Evolutionary conservation across 208 protist genomes (phyloP).

Genomic region (Borovskyia barvae): DNA sequence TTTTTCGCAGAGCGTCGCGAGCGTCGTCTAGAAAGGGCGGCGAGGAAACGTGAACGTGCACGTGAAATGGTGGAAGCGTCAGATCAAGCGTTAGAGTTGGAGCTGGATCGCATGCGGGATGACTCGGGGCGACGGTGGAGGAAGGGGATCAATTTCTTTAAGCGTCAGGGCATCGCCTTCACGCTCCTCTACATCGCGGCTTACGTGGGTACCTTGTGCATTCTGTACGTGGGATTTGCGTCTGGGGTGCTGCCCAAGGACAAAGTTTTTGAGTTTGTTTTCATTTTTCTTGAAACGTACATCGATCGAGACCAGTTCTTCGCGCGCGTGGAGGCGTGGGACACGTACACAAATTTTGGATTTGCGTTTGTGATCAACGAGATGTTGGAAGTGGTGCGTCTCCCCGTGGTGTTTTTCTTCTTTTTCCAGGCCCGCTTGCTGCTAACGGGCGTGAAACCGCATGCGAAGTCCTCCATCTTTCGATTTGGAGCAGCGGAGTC

Average conservation of each 20-base stretch:
- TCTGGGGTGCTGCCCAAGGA: conserved; percentile 70
- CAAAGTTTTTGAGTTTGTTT: conserved; percentile 70
- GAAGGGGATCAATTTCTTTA: conserved; percentile 79
- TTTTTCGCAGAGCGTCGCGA: conserved; percentile 36
- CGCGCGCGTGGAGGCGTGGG: conserved; percentile 71
- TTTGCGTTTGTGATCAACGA: conserved; percentile 91
- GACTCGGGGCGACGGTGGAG: conserved; percentile 45
- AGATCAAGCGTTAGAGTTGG: conserved; percentile 57
- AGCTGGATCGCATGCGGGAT: conserved; percentile 75
- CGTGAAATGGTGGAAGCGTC: conserved; percentile 43
- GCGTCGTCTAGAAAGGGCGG: conserved; percentile 10
- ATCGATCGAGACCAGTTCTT: conserved; percentile 78
- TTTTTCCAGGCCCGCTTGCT: conserved; percentile 68
- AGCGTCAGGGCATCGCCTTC: conserved; percentile 77
- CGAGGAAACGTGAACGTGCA: conserved; percentile 12
- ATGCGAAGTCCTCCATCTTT: conserved; percentile 71
- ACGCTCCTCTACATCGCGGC: conserved; percentile 49
- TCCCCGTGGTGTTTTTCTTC: conserved; percentile 74
- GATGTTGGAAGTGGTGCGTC: conserved; percentile 69
- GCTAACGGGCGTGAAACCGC: conserved; percentile 51
- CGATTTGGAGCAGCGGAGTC: conserved; percentile 52
- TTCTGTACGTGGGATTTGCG: conserved; percentile 75
- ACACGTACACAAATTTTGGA: conserved; percentile 83
- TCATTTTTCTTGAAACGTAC: conserved; percentile 51
- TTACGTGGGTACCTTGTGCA: conserved; percentile 54